Evolutionary conservation across 345 rosid species (phyloP), one percentile per base, ranked within the genome.

Genomic region (Schrenkiella parvula): DNA sequence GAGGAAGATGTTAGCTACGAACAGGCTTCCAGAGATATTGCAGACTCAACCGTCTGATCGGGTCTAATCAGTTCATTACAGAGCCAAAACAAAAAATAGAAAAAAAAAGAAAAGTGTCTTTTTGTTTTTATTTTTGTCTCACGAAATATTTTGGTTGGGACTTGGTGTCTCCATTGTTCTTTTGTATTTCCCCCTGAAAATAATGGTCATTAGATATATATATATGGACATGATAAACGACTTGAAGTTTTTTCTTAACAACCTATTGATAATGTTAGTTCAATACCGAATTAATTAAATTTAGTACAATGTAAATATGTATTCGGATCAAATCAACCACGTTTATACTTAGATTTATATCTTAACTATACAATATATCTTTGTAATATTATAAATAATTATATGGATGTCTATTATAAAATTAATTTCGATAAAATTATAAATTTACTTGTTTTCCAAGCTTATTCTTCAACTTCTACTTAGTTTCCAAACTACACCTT

Each of bases 1-100:
- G 32, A 55, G 62, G 77, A 77, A 77, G 76, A 77, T 55, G 72
- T 0, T 39, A 37, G 5, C 8, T 71, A 21, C 11, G 72, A 71
- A 6, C 48, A 52, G n/a, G 1, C 68, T 48, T 53, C 67, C 44
- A 76, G 18, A 54, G 72, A 70, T 18, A 31, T 70, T 55, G 19
- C 64, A 15, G 76, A 71, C 47, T 34, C 39, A 11, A 39, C 76
- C 0, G 67, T 77, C 12, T 70, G 31, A 75, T 14, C 78, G 51
- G 23, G 41, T 60, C 26, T 51, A 39, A 29, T 19, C 50, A 39
- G 29, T 10, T 54, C 6, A 28, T 35, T 35, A 47, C 66, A 59
- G 50, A 47, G 46, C 47, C 35, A 52, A 34, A 22, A 42, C 34
- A 26, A 52, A 35, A 10, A 66, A n/a, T 38, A 34, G 15, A 42